phyloP scores from a whole-genome alignment of 2,329 filamentous ascomycete species.

The Huntiella moniliformis region DNA sequence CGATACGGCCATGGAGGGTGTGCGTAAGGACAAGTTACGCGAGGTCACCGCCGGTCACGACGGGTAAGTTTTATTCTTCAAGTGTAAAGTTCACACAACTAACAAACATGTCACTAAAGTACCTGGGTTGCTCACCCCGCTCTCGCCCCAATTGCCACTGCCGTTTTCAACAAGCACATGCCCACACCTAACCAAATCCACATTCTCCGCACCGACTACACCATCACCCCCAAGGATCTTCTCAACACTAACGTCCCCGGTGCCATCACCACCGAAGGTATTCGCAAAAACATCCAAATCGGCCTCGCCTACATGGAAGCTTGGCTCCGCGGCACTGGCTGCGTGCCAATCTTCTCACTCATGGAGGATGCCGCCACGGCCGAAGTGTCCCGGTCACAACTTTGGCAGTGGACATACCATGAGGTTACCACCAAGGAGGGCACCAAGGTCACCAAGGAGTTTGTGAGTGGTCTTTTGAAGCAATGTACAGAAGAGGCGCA shows the following conservation, averaged over 20 bases:
- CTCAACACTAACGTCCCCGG: conserved; percentile 97
- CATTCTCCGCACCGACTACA: conserved; percentile 72
- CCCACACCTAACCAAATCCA: conserved; percentile 95
- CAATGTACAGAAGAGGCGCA: conserved; percentile 66
- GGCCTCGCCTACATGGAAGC: conserved; percentile 97
- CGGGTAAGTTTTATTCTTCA: conserved; percentile 22
- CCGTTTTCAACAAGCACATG: conserved; percentile 97
- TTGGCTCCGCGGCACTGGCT: conserved; percentile 86
- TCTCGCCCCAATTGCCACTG: conserved; percentile 68
- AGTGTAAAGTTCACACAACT: conserved; percentile 4
- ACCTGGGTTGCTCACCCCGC: conserved; percentile 97
- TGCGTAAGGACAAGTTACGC: conserved; percentile 87
- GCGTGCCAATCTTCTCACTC: conserved; percentile 91
- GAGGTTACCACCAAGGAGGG: conserved; percentile 62
- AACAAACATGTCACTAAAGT: conserved; percentile 14
- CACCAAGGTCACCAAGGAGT: conserved; percentile 83
- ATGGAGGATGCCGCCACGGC: conserved; percentile 98
- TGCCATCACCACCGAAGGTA: conserved; percentile 77
- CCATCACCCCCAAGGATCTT: conserved; percentile 71
- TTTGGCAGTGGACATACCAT: conserved; percentile 87
- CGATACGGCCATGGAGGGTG: conserved; percentile 81
- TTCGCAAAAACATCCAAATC: conserved; percentile 94
- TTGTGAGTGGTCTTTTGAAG: conserved; percentile 67
- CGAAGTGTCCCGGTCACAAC: conserved; percentile 81
- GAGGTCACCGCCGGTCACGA: conserved; percentile 93